Evolutionary conservation across 2,329 filamentous ascomycete species (phyloP), one percentile per base, ranked within the genome.

Genomic region (Hypoxylon sp.): DNA sequence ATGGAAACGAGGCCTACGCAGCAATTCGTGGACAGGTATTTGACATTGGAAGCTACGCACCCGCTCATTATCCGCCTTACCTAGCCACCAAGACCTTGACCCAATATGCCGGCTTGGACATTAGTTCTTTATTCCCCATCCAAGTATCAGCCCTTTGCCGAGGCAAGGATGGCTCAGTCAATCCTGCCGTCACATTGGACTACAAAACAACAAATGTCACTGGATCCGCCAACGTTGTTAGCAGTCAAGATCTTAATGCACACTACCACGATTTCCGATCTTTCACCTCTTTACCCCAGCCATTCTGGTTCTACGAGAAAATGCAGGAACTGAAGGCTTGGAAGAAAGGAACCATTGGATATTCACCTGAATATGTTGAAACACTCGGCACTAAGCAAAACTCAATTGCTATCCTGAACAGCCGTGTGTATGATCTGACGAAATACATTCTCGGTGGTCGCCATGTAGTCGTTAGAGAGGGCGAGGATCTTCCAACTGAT

Each of bases 101-200:
- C 57, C 87, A 89, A 63, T 99, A 97, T 63, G 92, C 89, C 36
- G 94, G 94, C 43, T 75, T 84, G 31, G 95, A 99, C 66, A 87
- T 92, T n/a, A 95, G 90, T 15, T 78, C 82, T 27, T 79, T 99
- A 7, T 99, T 99, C 75, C 94, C 95, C 0, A 80, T 99, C 1
- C 94, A 99, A 69, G 93, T 99, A 11, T 95, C 88, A 3, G 91
- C 93, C 31, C 80, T 99, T 26, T 99, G 94, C 71, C 82, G 88
- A 52, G 94, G 93, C 51, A 83, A 81, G 21, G 78, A 86, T 59
- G 89, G 88, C 15, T 67, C 65, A 1, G 75, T 85, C 31, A 80
- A 90, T 65, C 81, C 82, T 3, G 80, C 84, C 30, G 90, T 99
- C n/a, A 87, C 88, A 35, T 80, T 99, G 19, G 88, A 93, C 70